Percentiles rank a stretch among this genome's conserved stretches.
phyloP scores from a whole-genome alignment of 1,284 basidiomycete genomes.

The Papiliotrema nemorosa region DNA sequence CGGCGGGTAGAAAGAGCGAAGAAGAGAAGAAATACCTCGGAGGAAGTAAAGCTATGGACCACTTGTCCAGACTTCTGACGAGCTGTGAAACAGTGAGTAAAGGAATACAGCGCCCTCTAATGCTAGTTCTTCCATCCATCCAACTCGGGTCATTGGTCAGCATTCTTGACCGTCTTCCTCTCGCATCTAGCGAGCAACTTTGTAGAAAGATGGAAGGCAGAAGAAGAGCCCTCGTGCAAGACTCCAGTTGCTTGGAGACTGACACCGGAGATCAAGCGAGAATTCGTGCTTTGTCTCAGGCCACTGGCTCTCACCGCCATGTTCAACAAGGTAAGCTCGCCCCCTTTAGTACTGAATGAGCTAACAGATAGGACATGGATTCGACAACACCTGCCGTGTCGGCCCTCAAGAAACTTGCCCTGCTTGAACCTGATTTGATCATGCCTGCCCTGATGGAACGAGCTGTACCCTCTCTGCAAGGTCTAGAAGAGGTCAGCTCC shows the following conservation, averaged over 20 bases:
- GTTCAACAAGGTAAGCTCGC: conserved; percentile 72
- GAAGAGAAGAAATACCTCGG: conserved; percentile 60
- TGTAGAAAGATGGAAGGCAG: conserved; percentile 74
- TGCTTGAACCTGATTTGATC: conserved; percentile 80
- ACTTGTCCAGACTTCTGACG: conserved; percentile 81
- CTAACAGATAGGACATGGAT: conserved; percentile 42
- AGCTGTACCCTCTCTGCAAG: conserved; percentile 85
- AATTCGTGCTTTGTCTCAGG: conserved; percentile 76
- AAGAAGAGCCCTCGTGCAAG: conserved; percentile 73
- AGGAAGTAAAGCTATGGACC: conserved; percentile 85
- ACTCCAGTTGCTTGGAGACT: conserved; percentile 70
- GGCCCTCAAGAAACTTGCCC: conserved; percentile 55
- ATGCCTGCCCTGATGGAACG: conserved; percentile 92
- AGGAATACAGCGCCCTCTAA: background rate
- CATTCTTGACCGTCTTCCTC: conserved; percentile 65
- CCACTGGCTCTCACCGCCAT: conserved; percentile 89
- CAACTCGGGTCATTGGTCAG: conserved; percentile 52
- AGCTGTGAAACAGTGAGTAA: conserved; percentile 70
- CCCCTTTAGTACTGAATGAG: background rate
- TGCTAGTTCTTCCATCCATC: conserved; percentile 47
- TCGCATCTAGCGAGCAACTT: conserved; percentile 82
- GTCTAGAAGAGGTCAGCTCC: conserved; percentile 73
- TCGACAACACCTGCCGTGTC: conserved; percentile 52
- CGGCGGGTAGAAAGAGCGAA: conserved; percentile 41
- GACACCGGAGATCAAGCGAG: conserved; percentile 74